Evolutionary conservation across 78 protist genomes (phyloP).

Genomic region (Capsaspora owczarzaki): DNA sequence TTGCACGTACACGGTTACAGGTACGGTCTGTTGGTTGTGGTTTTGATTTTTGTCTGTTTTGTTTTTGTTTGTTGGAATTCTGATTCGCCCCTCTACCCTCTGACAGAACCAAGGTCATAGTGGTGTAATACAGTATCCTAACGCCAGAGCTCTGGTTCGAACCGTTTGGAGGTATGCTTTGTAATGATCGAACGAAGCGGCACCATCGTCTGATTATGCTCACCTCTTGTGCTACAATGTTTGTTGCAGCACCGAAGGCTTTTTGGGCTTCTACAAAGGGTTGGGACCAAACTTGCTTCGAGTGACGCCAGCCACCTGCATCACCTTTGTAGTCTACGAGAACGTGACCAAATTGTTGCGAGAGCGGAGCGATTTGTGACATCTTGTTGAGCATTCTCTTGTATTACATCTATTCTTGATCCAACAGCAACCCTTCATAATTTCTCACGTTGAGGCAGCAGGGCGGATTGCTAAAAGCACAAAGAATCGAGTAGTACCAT

Average conservation of each 20-base stretch:
- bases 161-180: not conserved
- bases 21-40: not conserved
- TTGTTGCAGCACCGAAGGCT: not conserved
- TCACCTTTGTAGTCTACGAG: constrained; percentile 17
- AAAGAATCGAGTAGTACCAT: too few relatives aligned
- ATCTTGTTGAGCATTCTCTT: too few relatives aligned
- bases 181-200: not conserved
- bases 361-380: too few relatives aligned
- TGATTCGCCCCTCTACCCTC: not conserved
- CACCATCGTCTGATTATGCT: not conserved
- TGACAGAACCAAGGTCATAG: too few relatives aligned
- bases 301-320: not conserved
- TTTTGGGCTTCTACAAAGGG: constrained; percentile 6
- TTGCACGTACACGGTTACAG: constrained; percentile 3
- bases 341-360: not conserved
- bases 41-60: not conserved
- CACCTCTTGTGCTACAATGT: not conserved
- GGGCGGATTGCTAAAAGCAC: too few relatives aligned
- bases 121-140: too few relatives aligned
- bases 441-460: too few relatives aligned
- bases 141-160: not conserved
- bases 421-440: too few relatives aligned
- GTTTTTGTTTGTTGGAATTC: not conserved
- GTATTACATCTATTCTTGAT: too few relatives aligned
- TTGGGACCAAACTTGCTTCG: constrained; percentile 4